phyloP scores from a whole-genome alignment of 352 stramenopile genomes.

The Phytophthora tentaculata region DNA sequence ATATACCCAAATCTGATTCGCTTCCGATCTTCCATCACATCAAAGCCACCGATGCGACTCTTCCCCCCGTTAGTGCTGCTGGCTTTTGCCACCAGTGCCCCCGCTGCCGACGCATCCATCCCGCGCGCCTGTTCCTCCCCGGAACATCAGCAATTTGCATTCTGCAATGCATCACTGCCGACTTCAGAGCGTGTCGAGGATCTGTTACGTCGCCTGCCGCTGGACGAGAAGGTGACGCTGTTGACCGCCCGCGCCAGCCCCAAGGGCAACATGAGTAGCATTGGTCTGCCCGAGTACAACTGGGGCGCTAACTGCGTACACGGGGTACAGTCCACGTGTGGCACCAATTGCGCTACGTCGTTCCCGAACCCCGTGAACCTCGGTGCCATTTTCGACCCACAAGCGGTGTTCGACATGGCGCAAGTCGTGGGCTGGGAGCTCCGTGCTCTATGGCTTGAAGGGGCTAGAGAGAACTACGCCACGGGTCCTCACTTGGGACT shows the following conservation, averaged over 20 bases:
- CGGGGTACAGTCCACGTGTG: slow-evolving; percentile 88
- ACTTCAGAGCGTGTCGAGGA: slow-evolving; percentile 74
- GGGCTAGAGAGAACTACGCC: slow-evolving; percentile 72
- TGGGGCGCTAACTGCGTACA: slow-evolving; percentile 95
- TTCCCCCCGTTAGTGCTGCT: slow-evolving; percentile 1
- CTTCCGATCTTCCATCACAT: background rate
- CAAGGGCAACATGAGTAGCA: slow-evolving; percentile 71
- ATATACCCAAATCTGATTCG: background rate
- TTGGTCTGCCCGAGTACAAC: slow-evolving; percentile 91
- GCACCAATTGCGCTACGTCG: slow-evolving; percentile 80
- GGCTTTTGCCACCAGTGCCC: background rate
- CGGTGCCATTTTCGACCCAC: slow-evolving; percentile 88
- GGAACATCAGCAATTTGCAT: slow-evolving; percentile 50
- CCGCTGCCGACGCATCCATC: slow-evolving; percentile 33
- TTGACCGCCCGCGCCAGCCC: slow-evolving; percentile 76
- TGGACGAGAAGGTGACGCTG: slow-evolving; percentile 76
- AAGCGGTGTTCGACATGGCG: slow-evolving; percentile 83
- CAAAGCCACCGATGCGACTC: slow-evolving; percentile 3
- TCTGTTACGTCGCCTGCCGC: slow-evolving; percentile 70
- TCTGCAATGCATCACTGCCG: slow-evolving; percentile 80
- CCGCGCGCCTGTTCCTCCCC: slow-evolving; percentile 57
- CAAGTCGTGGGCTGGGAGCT: slow-evolving; percentile 88
- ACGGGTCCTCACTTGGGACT: slow-evolving; percentile 77
- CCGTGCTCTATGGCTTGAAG: slow-evolving; percentile 80
- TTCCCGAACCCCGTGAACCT: slow-evolving; percentile 93